These are phyloP conservation scores for Eucalyptus polybractea DNA, from an alignment of 345 rosid species.

Conservation along the genomic window DNA sequence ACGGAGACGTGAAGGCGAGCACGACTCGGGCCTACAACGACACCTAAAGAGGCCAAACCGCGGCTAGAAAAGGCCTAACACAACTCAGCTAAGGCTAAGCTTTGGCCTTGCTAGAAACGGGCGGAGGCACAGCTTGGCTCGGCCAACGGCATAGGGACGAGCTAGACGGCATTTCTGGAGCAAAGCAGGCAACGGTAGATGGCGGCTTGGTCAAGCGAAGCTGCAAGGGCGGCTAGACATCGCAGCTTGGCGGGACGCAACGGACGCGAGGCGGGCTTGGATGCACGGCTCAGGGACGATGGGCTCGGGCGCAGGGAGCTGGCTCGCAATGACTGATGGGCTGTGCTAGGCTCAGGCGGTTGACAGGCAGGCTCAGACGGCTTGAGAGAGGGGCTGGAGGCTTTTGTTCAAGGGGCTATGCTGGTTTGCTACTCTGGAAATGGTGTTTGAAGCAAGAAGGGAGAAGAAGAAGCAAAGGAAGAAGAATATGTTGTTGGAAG, in stretches of 20 bases:
- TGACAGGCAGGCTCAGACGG: accelerated
- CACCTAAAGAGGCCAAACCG: too few species aligned
- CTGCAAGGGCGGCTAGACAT: accelerated
- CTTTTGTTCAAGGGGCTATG: too few species aligned
- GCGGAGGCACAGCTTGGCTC: accelerated
- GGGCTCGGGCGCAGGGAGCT: accelerated
- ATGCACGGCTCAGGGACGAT: accelerated
- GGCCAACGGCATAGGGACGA: accelerated
- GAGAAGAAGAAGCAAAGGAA: too few species aligned
- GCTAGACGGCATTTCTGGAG: accelerated
- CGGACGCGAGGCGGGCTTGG: accelerated
- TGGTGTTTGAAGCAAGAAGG: too few species aligned
- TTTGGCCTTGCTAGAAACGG: accelerated
- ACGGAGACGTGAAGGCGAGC: accelerated
- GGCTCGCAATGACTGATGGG: accelerated
- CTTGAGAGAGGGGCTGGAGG: too few species aligned
- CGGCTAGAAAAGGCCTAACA: too few species aligned
- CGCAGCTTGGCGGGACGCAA: accelerated
- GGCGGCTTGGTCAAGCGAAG: accelerated
- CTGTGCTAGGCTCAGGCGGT: accelerated
- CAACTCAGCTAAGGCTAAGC: accelerated
- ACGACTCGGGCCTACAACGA: accelerated
- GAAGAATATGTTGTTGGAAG: too few species aligned
- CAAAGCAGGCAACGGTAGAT: accelerated
- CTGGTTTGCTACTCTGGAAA: too few species aligned